These are phyloP conservation scores for Solanum neorickii DNA, from an alignment of 257 asterid species.

Conservation along the genomic window DNA sequence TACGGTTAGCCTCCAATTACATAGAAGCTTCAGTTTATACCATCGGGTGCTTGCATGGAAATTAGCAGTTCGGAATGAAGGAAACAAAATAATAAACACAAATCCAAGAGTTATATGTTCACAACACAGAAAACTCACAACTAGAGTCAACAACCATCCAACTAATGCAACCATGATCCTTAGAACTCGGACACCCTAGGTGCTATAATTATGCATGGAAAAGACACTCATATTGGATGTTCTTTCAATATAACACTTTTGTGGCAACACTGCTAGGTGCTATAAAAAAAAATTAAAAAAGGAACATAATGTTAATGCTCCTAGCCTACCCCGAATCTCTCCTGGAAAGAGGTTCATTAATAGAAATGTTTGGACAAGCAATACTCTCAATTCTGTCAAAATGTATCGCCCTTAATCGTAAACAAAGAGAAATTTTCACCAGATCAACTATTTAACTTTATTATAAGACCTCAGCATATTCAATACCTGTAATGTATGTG, in stretches of 20 bases:
- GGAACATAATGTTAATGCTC: not conserved
- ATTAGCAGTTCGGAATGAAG: not conserved
- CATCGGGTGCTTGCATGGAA: not conserved
- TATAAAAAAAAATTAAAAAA: not conserved
- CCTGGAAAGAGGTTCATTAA: not conserved
- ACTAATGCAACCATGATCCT: not conserved
- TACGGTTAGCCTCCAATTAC: not conserved
- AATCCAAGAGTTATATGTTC: not conserved
- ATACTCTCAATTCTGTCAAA: not conserved
- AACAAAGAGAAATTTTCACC: not conserved
- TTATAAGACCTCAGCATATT: not conserved
- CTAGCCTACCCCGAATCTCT: not conserved
- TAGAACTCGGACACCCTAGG: not conserved
- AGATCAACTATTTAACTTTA: not conserved
- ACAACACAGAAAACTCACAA: not conserved
- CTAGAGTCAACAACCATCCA: not conserved
- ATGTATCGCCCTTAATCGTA: not conserved
- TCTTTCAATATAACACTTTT: not conserved
- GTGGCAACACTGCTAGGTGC: not conserved
- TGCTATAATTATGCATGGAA: not conserved
- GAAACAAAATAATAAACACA: not conserved
- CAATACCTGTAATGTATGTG: conserved; percentile 66
- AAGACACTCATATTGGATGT: not conserved
- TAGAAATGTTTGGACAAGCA: not conserved
- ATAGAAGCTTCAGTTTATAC: not conserved